phyloP scores from a whole-genome alignment of 768 basidiomycete genomes.

The Collybia sordida region DNA sequence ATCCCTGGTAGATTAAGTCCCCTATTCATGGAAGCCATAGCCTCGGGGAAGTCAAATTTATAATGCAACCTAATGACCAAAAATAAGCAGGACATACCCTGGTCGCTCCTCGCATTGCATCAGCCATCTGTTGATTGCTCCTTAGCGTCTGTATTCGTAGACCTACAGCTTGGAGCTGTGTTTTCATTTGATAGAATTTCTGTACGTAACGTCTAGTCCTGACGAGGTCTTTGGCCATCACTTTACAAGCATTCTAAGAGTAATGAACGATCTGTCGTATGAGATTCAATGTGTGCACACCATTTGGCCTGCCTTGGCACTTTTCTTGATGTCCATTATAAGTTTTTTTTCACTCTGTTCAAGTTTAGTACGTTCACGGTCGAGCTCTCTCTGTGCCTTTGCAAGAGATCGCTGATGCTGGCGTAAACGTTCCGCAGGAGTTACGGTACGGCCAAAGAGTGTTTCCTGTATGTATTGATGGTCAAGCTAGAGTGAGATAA shows the following conservation, averaged over 20 bases:
- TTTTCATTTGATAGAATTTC: constrained; percentile 99
- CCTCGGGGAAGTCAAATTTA: constrained; percentile 46
- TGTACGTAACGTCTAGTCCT: constrained; percentile 93
- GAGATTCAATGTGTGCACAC: constrained; percentile 40
- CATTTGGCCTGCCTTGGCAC: constrained; percentile 93
- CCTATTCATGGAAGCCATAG: constrained; percentile 98
- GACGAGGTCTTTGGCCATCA: constrained; percentile 99
- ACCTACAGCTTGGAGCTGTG: constrained; percentile 94
- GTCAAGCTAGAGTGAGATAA: constrained; percentile 9
- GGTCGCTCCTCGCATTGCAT: constrained; percentile 98
- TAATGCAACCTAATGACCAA: constrained; percentile 4
- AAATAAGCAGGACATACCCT: constrained; percentile 57
- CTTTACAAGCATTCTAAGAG: constrained; percentile 92
- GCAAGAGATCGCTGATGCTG: constrained; percentile 96
- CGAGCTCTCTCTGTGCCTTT: constrained; percentile 97
- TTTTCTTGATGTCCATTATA: constrained; percentile 92
- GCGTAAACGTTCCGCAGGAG: constrained; percentile 93
- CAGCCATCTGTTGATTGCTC: constrained; percentile 99
- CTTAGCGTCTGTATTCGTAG: constrained; percentile 94
- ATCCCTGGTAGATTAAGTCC: constrained; percentile 94
- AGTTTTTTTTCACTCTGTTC: constrained; percentile 98
- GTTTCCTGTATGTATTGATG: constrained; percentile 64
- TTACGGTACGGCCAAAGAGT: constrained; percentile 91
- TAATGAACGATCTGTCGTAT: constrained; percentile 15
- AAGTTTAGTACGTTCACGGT: constrained; percentile 91